Evolutionary conservation across 805 yeast genomes (phyloP).

Genomic region (Cyberlindnera mycetangii): DNA sequence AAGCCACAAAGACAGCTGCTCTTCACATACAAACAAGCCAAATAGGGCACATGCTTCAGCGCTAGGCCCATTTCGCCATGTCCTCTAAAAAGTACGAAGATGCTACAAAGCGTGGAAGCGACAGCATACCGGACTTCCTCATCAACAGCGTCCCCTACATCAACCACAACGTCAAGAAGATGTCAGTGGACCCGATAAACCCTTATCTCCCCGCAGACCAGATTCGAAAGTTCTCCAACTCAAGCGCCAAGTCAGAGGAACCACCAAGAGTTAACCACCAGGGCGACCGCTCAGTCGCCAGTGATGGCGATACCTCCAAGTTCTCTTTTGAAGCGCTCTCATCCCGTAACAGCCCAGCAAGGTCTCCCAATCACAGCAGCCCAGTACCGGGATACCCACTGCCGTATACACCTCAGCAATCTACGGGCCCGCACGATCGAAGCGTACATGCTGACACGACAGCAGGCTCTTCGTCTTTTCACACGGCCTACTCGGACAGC

Average conservation of each 20-base stretch:
- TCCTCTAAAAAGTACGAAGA: conserved; percentile 14
- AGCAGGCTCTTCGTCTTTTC: conserved; percentile 17
- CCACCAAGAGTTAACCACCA: background rate
- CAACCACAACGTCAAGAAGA: conserved; percentile 11
- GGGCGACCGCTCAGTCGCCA: conserved; percentile 8
- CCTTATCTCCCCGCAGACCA: conserved; percentile 19
- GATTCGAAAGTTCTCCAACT: conserved; percentile 16
- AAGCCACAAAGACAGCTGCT: background rate
- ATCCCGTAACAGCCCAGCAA: conserved; percentile 1
- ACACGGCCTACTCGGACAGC: conserved; percentile 22
- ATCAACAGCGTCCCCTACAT: conserved; percentile 18
- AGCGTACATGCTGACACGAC: conserved; percentile 5
- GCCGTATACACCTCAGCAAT: background rate
- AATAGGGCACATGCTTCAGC: too few relatives aligned
- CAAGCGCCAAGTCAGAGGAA: conserved; percentile 17
- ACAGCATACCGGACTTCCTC: conserved; percentile 22
- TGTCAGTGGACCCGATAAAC: conserved; percentile 11
- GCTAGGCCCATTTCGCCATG: conserved; percentile 4
- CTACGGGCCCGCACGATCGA: background rate
- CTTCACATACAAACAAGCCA: background rate
- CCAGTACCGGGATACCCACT: background rate
- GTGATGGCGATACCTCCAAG: conserved; percentile 18
- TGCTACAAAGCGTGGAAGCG: conserved; percentile 15
- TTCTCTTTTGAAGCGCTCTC: conserved; percentile 18
- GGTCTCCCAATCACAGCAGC: conserved; percentile 1